Conservation (phyloP, 140 eudicot species). For the Senecio squalidus region DNA sequence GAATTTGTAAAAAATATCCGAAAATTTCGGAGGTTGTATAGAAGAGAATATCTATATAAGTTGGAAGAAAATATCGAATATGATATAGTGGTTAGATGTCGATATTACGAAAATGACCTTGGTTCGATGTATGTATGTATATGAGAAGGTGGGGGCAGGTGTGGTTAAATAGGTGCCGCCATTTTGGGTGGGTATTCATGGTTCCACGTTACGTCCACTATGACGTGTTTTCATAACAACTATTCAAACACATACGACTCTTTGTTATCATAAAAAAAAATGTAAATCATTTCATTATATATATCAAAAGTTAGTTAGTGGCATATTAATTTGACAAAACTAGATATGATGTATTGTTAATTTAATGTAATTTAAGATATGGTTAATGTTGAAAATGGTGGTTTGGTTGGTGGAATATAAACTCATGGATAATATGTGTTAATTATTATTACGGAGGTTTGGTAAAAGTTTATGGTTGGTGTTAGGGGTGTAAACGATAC, state of each 20-base stretch:
- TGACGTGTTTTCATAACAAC: conserved; percentile 22
- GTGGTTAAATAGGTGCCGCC: conserved; percentile 24
- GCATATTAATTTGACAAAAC: too few relatives aligned
- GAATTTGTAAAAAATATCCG: not conserved
- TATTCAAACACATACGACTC: not conserved
- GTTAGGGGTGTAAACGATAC: too few relatives aligned
- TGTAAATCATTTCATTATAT: too few relatives aligned
- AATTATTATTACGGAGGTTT: too few relatives aligned
- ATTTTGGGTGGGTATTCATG: conserved; percentile 16
- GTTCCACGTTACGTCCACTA: conserved; percentile 4
- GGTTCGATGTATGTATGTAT: not conserved
- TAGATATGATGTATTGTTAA: too few relatives aligned
- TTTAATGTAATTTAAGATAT: too few relatives aligned
- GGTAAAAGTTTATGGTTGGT: too few relatives aligned
- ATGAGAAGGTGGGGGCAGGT: conserved; percentile 20
- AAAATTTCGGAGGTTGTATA: not conserved
- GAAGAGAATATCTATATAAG: not conserved
- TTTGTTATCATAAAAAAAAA: too few relatives aligned
- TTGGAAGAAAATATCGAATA: not conserved
- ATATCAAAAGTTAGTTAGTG: too few relatives aligned
- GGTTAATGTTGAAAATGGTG: too few relatives aligned
- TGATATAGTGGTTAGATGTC: conserved; percentile 13
- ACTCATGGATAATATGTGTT: too few relatives aligned
- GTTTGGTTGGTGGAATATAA: too few relatives aligned
- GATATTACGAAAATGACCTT: conserved; percentile 17